Evolutionary conservation across 371 early-diverging fungal species (phyloP).

Genomic region (Mucor piriformis): DNA sequence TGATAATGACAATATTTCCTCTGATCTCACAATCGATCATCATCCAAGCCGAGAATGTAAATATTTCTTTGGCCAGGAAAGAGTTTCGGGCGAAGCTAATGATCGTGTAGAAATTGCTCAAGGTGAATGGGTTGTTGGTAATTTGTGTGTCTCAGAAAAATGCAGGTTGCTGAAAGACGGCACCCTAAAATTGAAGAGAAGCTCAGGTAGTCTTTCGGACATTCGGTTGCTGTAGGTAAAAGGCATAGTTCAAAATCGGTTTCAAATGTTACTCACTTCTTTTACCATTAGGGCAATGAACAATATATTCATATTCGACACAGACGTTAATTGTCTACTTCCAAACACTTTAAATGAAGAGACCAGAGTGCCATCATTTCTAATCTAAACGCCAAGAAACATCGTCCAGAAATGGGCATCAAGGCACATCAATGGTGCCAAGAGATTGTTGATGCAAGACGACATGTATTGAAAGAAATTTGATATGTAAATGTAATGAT

Average conservation of each 20-base stretch:
- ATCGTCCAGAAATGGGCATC: background rate
- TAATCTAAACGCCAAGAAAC: background rate
- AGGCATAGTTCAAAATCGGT: conserved; percentile 9
- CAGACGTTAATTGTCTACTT: conserved; percentile 4
- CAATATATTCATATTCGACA: conserved; percentile 9
- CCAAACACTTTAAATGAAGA: conserved; percentile 5
- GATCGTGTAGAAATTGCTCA: background rate
- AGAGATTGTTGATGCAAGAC: conserved; percentile 8
- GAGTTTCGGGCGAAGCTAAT: background rate
- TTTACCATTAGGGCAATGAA: conserved; percentile 8
- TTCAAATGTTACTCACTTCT: conserved; percentile 5
- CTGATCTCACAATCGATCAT: conserved; percentile 13
- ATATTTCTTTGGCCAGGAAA: conserved; percentile 11
- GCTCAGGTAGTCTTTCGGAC: conserved; percentile 14
- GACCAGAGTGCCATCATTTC: conserved; percentile 8
- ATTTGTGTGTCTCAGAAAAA: conserved; percentile 9
- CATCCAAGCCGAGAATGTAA: conserved; percentile 6
- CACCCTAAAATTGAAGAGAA: conserved; percentile 3
- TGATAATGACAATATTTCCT: conserved; percentile 10
- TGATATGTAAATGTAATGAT: background rate
- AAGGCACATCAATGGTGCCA: conserved; percentile 6
- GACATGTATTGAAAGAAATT: conserved; percentile 1
- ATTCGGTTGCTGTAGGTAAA: conserved; percentile 13
- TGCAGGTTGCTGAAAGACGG: conserved; percentile 8
- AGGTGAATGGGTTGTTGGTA: conserved; percentile 4